A percentile compares a stretch with the other conserved stretches of the same genome.
These are phyloP conservation scores for Saccharomycodes ludwigii DNA, from an alignment of 805 yeast species.

Conservation along the genomic window DNA sequence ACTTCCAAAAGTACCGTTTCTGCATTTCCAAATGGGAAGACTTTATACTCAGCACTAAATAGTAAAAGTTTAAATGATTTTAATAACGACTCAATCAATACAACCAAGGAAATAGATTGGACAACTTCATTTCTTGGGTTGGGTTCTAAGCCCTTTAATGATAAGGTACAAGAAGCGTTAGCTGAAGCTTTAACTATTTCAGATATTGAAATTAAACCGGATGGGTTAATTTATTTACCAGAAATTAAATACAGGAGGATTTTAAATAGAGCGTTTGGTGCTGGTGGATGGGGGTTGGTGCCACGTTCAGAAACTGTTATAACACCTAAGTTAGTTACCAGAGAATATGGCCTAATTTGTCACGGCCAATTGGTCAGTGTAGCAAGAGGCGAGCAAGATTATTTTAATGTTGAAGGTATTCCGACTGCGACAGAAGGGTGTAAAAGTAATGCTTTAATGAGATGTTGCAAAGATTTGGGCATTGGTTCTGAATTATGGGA, in stretches of 20 bases:
- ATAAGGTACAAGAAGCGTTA: constrained; percentile 46
- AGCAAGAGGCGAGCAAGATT: constrained; percentile 93
- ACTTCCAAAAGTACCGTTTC: too few relatives aligned
- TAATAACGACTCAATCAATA: neutral
- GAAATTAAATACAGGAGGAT: constrained; percentile 92
- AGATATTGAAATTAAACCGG: constrained; percentile 92
- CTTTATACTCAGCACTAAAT: neutral
- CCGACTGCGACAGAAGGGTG: constrained; percentile 98
- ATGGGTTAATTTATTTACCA: constrained; percentile 82
- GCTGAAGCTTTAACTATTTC: constrained; percentile 47
- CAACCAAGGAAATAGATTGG: constrained; percentile 44
- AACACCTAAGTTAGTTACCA: constrained; percentile 60
- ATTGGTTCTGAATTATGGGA: constrained; percentile 97
- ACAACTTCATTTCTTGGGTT: constrained; percentile 77
- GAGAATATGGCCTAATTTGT: constrained; percentile 84
- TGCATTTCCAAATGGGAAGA: neutral
- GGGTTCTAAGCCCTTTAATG: constrained; percentile 65
- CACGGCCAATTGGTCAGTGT: constrained; percentile 81
- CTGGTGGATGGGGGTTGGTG: constrained; percentile 98
- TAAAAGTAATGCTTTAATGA: constrained; percentile 90
- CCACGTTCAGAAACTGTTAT: constrained; percentile 81
- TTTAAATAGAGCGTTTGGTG: constrained; percentile 85
- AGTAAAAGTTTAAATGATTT: neutral
- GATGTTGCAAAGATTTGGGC: constrained; percentile 95
- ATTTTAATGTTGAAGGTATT: constrained; percentile 72